Evolutionary conservation across 495 filamentous ascomycete genomes (phyloP).

Genomic region (Penicillium canescens): DNA sequence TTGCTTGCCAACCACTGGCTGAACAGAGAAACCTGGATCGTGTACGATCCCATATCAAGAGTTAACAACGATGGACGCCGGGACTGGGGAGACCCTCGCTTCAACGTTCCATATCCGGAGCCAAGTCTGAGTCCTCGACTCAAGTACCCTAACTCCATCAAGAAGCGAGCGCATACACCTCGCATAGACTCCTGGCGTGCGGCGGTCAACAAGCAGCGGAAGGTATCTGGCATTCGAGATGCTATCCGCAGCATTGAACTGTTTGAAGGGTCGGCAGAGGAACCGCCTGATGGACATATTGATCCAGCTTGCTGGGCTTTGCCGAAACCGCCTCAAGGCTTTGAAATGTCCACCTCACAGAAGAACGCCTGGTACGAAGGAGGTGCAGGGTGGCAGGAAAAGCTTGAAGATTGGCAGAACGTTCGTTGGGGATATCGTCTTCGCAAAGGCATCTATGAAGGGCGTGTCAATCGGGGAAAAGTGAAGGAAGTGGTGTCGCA

Average conservation of each 20-base stretch:
- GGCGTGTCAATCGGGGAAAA: slow-evolving; percentile 35
- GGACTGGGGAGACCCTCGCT: slow-evolving; percentile 38
- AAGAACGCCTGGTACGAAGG: slow-evolving; percentile 42
- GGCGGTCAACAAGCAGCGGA: slow-evolving; percentile 37
- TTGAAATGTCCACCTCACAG: slow-evolving; percentile 36
- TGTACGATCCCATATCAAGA: slow-evolving; percentile 40
- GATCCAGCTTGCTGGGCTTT: slow-evolving; percentile 45
- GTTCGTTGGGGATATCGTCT: slow-evolving; percentile 38
- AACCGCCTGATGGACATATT: slow-evolving; percentile 40
- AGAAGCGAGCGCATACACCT: slow-evolving; percentile 24
- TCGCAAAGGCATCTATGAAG: slow-evolving; percentile 35
- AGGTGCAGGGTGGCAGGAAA: slow-evolving; percentile 46
- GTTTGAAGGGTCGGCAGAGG: slow-evolving; percentile 39
- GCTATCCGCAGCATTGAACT: slow-evolving; percentile 29
- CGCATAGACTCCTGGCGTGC: slow-evolving; percentile 43
- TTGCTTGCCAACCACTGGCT: slow-evolving; percentile 47
- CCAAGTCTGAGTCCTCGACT: slow-evolving; percentile 17
- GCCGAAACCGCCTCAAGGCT: slow-evolving; percentile 44
- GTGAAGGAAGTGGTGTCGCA: slow-evolving; percentile 29
- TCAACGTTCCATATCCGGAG: slow-evolving; percentile 31
- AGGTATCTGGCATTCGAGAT: slow-evolving; percentile 24
- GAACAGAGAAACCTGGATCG: slow-evolving; percentile 41
- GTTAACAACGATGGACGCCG: slow-evolving; percentile 34
- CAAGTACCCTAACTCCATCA: slow-evolving; percentile 26
- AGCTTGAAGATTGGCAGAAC: slow-evolving; percentile 41